Percentiles rank a stretch among this genome's conserved stretches.
phyloP scores from a whole-genome alignment of 495 filamentous ascomycete species.

The Aspergillus avenaceus region DNA sequence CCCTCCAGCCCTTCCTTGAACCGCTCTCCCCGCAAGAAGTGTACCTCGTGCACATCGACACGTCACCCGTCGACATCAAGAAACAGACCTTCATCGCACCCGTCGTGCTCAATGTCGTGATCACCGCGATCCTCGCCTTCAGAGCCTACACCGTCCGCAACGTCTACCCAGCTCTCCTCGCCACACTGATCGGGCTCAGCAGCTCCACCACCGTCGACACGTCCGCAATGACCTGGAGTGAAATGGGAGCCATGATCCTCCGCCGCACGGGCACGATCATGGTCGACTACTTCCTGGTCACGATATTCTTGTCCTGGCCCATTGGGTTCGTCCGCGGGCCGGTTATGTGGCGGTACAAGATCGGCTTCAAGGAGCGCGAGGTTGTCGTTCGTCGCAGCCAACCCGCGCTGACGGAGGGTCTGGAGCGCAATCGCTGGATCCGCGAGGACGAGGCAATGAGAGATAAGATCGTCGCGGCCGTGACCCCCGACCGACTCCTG shows the following conservation, averaged over 20 bases:
- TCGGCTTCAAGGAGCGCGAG: constrained; percentile 68
- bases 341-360: constrained; percentile 60
- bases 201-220: constrained; percentile 57
- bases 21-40: constrained; percentile 59
- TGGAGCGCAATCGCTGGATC: constrained; percentile 41
- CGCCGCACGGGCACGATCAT: constrained; percentile 56
- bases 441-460: constrained; percentile 43
- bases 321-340: constrained; percentile 64
- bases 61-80: constrained; percentile 59
- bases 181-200: constrained; percentile 54
- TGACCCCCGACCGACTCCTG: constrained; percentile 55
- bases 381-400: constrained; percentile 69
- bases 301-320: constrained; percentile 73
- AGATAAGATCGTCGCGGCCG: constrained; percentile 57
- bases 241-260: constrained; percentile 46
- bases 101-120: constrained; percentile 59
- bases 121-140: constrained; percentile 54
- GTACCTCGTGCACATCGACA: constrained; percentile 79
- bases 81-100: constrained; percentile 72
- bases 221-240: constrained; percentile 41
- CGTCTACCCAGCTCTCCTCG: constrained; percentile 61
- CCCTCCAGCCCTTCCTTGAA: constrained; percentile 56
- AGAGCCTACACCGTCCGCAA: constrained; percentile 58
- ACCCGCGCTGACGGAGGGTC: constrained; percentile 26
- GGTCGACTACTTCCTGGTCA: constrained; percentile 65